phyloP scores from a whole-genome alignment of 495 filamentous ascomycete species.

The Chaetomium tenue region DNA sequence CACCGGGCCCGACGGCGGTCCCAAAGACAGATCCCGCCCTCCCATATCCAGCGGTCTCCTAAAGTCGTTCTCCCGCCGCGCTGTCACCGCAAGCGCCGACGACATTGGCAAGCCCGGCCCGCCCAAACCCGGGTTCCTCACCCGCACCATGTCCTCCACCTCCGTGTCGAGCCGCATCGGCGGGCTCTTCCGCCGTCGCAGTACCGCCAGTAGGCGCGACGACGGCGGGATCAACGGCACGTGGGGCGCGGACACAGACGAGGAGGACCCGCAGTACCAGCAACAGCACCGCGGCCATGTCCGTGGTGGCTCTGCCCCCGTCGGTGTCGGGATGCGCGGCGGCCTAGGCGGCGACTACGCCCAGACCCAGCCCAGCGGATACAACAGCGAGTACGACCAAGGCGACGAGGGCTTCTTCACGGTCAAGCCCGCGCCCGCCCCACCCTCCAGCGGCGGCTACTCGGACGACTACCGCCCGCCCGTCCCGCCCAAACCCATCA shows the following conservation, averaged over 20 bases:
- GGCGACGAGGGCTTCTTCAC: no score
- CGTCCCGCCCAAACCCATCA: conserved; percentile 12
- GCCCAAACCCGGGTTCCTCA: conserved; percentile 61
- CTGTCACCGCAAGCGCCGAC: conserved; percentile 39
- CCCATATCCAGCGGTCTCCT: conserved; percentile 36
- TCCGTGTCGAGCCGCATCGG: conserved; percentile 35
- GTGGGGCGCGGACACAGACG: conserved; percentile 44
- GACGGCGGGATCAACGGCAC: conserved; percentile 53
- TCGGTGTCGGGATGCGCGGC: conserved; percentile 37
- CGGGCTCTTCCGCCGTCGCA: conserved; percentile 53
- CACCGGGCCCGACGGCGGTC: conserved; percentile 24
- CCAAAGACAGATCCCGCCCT: conserved; percentile 34
- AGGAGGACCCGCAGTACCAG: conserved; percentile 33
- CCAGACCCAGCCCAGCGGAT: conserved; percentile 22
- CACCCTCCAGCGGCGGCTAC: no score
- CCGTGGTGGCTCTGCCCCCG: not conserved
- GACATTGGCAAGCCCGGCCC: conserved; percentile 42
- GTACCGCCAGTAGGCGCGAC: conserved; percentile 46
- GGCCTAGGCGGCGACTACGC: conserved; percentile 35
- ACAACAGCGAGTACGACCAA: not conserved
- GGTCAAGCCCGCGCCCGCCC: no score
- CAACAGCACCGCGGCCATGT: not conserved
- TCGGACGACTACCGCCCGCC: not conserved
- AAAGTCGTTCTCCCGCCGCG: conserved; percentile 43
- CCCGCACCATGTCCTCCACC: conserved; percentile 41